Conservation (phyloP, 108 stramenopile genomes). For the Mediolabrus comicus region DNA sequence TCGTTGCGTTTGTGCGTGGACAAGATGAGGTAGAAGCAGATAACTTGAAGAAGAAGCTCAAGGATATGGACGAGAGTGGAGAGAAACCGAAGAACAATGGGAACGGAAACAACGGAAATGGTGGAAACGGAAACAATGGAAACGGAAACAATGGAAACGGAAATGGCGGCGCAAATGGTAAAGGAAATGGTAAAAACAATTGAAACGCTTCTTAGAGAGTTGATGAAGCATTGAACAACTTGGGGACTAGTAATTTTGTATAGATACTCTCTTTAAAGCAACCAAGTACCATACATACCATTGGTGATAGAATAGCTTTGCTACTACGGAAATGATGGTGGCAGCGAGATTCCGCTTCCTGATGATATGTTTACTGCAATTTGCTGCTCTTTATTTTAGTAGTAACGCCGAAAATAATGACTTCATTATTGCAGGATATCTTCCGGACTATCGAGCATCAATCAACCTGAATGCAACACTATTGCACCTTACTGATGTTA, state of each 20-base stretch:
- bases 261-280: too few relatives aligned
- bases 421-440: slow-evolving; percentile 65
- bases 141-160: background rate
- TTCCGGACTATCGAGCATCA: slow-evolving; percentile 71
- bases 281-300: too few relatives aligned
- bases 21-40: background rate
- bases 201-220: too few relatives aligned
- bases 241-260: too few relatives aligned
- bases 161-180: background rate
- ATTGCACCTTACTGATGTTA: slow-evolving; percentile 57
- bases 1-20: too few relatives aligned
- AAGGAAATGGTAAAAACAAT: too few relatives aligned
- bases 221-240: too few relatives aligned
- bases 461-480: slow-evolving; percentile 53
- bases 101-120: too few relatives aligned
- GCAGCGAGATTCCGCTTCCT: too few relatives aligned
- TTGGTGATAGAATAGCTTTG: too few relatives aligned
- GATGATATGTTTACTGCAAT: background rate
- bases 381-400: too few relatives aligned
- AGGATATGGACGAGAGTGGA: background rate
- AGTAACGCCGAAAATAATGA: slow-evolving; percentile 9
- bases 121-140: background rate
- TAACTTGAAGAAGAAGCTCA: background rate
- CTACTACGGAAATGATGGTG: too few relatives aligned
- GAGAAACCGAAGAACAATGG: background rate